Conservation (phyloP, 2,329 filamentous ascomycete species). For the Sarocladium oryzae region DNA sequence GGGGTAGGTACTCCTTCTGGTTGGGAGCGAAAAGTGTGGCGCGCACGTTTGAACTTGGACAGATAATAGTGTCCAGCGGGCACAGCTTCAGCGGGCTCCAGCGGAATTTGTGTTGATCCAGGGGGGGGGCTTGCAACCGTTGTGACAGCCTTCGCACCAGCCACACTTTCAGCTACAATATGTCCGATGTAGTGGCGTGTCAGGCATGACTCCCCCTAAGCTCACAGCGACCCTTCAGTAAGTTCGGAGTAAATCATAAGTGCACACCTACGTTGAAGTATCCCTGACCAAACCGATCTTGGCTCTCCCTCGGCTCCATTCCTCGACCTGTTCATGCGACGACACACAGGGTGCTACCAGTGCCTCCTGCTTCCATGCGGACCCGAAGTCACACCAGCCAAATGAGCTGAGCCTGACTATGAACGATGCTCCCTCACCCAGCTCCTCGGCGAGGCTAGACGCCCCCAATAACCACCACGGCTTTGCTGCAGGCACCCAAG, state of each 20-base stretch:
- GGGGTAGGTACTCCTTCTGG: constrained; percentile 5
- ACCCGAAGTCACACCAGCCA: constrained; percentile 21
- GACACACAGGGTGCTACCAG: constrained; percentile 5
- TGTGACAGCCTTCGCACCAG: not conserved
- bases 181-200: too few species aligned
- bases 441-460: constrained; percentile 29
- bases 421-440: constrained; percentile 44
- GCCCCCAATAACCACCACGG: constrained; percentile 9
- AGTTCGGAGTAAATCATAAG: too few species aligned
- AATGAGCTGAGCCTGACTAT: constrained; percentile 36
- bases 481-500: not conserved
- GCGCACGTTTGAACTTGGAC: not conserved
- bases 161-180: too few species aligned
- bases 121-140: not conserved
- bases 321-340: constrained; percentile 1
- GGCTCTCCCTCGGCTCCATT: not conserved
- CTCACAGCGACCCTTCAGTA: not conserved
- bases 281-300: not conserved
- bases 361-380: constrained; percentile 23
- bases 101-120: constrained; percentile 15
- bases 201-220: not conserved
- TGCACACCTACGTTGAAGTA: too few species aligned
- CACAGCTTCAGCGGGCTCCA: not conserved
- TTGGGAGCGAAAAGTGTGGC: not conserved
- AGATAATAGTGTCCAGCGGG: not conserved